Evolutionary conservation across 1,284 basidiomycete genomes (phyloP).

Genomic region (Irpex sp.): DNA sequence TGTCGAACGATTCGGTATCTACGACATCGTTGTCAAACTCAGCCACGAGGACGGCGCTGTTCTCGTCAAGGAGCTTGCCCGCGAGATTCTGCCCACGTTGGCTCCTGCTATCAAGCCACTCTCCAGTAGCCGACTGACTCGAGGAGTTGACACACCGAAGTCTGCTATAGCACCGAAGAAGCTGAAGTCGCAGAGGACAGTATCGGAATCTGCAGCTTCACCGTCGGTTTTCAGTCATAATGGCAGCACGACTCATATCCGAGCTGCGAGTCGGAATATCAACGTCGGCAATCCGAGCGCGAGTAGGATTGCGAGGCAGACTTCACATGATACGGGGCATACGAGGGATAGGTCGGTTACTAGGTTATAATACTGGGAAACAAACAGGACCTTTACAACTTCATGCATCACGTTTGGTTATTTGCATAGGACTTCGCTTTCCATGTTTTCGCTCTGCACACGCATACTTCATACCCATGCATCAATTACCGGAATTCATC

Average conservation of each 20-base stretch:
- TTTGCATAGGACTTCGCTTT: neutral
- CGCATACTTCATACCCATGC: neutral
- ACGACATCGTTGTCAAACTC: slow-evolving; percentile 72
- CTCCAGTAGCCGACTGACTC: slow-evolving; percentile 25
- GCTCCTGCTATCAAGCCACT: slow-evolving; percentile 59
- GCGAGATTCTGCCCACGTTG: slow-evolving; percentile 73
- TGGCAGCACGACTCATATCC: slow-evolving; percentile 15
- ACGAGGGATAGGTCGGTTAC: neutral
- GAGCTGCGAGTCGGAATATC: slow-evolving; percentile 1
- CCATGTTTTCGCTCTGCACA: neutral
- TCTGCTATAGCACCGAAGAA: slow-evolving; percentile 56
- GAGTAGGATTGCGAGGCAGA: neutral
- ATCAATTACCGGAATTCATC: neutral
- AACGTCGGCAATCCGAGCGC: neutral
- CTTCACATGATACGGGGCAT: neutral
- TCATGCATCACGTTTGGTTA: neutral
- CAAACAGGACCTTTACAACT: neutral
- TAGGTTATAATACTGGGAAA: neutral
- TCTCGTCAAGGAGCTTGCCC: slow-evolving; percentile 82
- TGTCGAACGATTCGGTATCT: slow-evolving; percentile 74
- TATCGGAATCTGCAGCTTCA: slow-evolving; percentile 56
- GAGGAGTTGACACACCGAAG: slow-evolving; percentile 34
- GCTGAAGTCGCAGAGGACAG: slow-evolving; percentile 47
- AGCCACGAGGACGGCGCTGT: slow-evolving; percentile 83
- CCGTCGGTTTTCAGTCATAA: slow-evolving; percentile 13